Evolutionary conservation across 768 basidiomycete genomes (phyloP), one percentile per base, ranked within the genome.

Genomic region (Calocera cornea): DNA sequence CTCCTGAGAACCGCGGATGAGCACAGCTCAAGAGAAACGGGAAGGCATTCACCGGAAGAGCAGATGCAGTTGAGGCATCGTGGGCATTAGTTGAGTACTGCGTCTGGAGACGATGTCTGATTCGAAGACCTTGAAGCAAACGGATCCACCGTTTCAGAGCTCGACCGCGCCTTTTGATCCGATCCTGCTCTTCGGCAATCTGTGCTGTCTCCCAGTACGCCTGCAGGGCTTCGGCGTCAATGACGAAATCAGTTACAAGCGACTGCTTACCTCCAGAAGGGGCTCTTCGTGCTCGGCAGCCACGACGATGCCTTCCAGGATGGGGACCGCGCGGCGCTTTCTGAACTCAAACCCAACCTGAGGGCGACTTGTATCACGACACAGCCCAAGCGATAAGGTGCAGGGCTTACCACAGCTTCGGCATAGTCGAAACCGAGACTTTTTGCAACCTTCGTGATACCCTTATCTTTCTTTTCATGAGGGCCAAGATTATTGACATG

Each of bases 321-420:
- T 80, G 2, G 95, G 95, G 68, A 85, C 84, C 0, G 97, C 95
- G 64, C 88, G 83, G 34, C 90, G 87, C 75, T 95, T 94, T 74
- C 87, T 92, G 79, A 98, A 99, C 76, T 97, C 95, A 75, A 98
- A 99, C 16, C 94, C 90, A 67, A 87, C 92, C 95, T 97, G 72
- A 41, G 38, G 17, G 8, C 19, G 44, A 19, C 44, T 16, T 41
- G 0, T 19, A 11, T 19, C 41, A 24, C 24, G 34, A 19, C 38
- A 31, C 1, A 22, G 33, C 54, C 34, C 54, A 16, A 34, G 31
- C 19, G 17, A 22, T 22, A 64, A 47, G 54, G 65, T 36, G 40
- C 66, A 34, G 66, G 65, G 84, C 92, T 68, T 75, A 97, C 95
- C 77, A 97, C 93, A 49, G 97, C 94, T 76, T 98, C 95, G 29